phyloP scores from a whole-genome alignment of 176 grass and related monocot genomes.

The Saccharum spontaneum region DNA sequence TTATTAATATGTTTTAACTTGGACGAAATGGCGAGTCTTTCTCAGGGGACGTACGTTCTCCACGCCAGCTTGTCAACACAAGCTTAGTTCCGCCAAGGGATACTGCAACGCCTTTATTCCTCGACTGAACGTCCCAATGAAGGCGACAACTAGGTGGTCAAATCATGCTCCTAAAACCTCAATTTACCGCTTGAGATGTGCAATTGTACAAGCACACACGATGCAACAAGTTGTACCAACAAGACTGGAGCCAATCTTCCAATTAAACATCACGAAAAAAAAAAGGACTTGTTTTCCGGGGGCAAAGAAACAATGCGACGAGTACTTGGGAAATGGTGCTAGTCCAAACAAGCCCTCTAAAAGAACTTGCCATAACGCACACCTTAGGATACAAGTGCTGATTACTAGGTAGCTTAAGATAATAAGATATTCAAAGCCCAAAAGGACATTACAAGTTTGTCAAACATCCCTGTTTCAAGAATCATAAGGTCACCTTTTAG shows the following conservation, averaged over 20 bases:
- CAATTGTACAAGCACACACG: background rate
- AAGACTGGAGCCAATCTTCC: background rate
- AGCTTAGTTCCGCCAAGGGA: background rate
- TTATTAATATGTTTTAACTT: too few species aligned
- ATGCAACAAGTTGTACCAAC: background rate
- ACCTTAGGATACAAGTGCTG: conserved; percentile 3
- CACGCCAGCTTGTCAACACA: too few species aligned
- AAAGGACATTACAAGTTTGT: conserved; percentile 16
- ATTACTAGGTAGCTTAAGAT: conserved; percentile 23
- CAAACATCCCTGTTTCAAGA: background rate
- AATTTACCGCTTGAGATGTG: background rate
- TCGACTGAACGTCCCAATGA: background rate
- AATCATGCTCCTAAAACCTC: background rate
- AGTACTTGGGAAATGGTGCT: conserved; percentile 15
- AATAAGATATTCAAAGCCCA: conserved; percentile 10
- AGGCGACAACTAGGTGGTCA: background rate
- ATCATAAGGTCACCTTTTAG: conserved; percentile 1
- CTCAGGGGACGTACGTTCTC: background rate
- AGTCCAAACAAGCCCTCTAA: conserved; percentile 10
- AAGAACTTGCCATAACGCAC: background rate
- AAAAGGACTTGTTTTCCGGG: background rate
- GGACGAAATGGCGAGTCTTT: too few species aligned
- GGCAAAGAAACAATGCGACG: background rate
- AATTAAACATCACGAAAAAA: background rate
- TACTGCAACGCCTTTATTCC: background rate